Evolutionary conservation across 371 early-diverging fungal genomes (phyloP), one percentile per base, ranked within the genome.

Genomic region (Zancudomyces culisetae): DNA sequence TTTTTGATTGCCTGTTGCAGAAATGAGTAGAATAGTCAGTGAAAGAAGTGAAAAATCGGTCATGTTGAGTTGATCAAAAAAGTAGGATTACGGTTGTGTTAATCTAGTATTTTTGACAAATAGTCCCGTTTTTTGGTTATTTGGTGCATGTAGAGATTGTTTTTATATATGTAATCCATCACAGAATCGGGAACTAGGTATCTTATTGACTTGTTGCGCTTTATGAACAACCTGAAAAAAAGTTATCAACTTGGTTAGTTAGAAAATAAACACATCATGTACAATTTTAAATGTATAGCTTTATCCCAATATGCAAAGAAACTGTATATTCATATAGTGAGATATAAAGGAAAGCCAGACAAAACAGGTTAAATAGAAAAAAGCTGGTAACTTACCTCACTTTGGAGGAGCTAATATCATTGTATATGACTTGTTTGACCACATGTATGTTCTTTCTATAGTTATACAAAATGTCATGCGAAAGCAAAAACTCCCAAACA

Each of bases 321-420:
- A n/a, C n/a, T n/a, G n/a, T n/a, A n/a, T n/a, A n/a, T n/a, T n/a
- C n/a, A n/a, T n/a, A n/a, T n/a, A n/a, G n/a, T n/a, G n/a, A n/a
- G n/a, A n/a, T n/a, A n/a, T n/a, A n/a, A 45, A 45, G n/a, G n/a
- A 45, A 45, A 45, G 6, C 4, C 4, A 45, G n/a, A 45, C n/a
- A 63, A 20, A 4, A 18, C 15, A 18, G 20, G 30, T 12, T 24
- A 18, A 23, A 51, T 40, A 8, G 20, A 29, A 53, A 55, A 40
- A 61, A 6, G 40, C 57, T 45, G 24, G 24, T 19, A 45, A 24
- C n/a, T 45, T 45, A 45, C 24, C 85, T 69, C 29, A 94, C 83
- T 66, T 93, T 93, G 22, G 94, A 91, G 6, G 91, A 91, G 52
- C 83, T 84, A 45, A 94, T 93, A 60, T 96, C 97, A 56, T 94